Conservation (phyloP, 2,329 filamentous ascomycete genomes). For the Pyrenochaeta sp. region DNA sequence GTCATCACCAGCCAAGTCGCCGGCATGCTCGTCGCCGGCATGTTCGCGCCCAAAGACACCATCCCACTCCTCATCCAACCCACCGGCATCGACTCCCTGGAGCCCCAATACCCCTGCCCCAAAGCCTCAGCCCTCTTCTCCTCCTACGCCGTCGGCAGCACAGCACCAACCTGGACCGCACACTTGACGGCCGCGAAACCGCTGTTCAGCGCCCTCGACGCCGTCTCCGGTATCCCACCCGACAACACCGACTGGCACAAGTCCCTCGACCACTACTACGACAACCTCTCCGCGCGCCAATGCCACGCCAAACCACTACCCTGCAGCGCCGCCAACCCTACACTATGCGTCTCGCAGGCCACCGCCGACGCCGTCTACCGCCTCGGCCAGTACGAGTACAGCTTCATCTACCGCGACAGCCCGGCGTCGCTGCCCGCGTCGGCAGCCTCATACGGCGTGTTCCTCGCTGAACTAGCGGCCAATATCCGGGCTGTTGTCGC, state of each 20-base stretch:
- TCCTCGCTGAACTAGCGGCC: slow-evolving; percentile 72
- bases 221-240: slow-evolving; percentile 69
- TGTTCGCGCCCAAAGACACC: slow-evolving; percentile 51
- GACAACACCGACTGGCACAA: slow-evolving; percentile 70
- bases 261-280: slow-evolving; percentile 82
- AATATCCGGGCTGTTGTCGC: slow-evolving; percentile 63
- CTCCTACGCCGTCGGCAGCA: slow-evolving; percentile 56
- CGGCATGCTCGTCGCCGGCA: slow-evolving; percentile 75
- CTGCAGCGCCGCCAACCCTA: slow-evolving; percentile 63
- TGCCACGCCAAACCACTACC: slow-evolving; percentile 78
- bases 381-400: slow-evolving; percentile 82
- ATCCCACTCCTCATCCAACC: slow-evolving; percentile 58
- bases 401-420: slow-evolving; percentile 75
- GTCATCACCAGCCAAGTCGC: slow-evolving; percentile 83
- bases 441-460: slow-evolving; percentile 71
- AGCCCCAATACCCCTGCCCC: slow-evolving; percentile 74
- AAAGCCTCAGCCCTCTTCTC: slow-evolving; percentile 56
- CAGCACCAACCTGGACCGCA: slow-evolving; percentile 62
- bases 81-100: slow-evolving; percentile 71
- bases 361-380: slow-evolving; percentile 76
- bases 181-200: slow-evolving; percentile 66
- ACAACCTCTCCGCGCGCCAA: slow-evolving; percentile 80
- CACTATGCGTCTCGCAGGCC: slow-evolving; percentile 67
- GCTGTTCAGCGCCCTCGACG: slow-evolving; percentile 69
- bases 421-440: slow-evolving; percentile 68